A percentile compares a stretch with the other conserved stretches of the same genome.
Evolutionary conservation across 352 stramenopile species (phyloP).

Genomic region (Thraustochytrium striatum): DNA sequence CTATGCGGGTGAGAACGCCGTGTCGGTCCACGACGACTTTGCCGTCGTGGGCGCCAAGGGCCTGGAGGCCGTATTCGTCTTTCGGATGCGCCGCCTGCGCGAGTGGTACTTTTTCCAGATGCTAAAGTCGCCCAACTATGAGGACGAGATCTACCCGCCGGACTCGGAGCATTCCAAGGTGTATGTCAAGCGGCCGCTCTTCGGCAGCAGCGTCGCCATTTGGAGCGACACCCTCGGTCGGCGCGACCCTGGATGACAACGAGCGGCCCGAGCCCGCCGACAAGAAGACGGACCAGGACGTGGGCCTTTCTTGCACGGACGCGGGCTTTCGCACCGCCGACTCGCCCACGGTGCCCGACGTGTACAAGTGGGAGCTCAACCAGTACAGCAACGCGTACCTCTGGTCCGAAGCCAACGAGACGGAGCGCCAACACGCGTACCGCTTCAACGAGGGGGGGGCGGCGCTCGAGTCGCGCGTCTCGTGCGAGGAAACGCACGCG

Average conservation of each 20-base stretch:
- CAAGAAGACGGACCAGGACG: constrained; percentile 3
- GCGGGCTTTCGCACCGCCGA: not conserved
- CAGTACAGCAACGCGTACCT: constrained; percentile 25
- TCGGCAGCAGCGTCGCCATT: constrained; percentile 25
- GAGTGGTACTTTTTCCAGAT: constrained; percentile 50
- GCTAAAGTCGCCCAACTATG: constrained; percentile 29
- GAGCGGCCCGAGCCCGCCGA: constrained; percentile 2
- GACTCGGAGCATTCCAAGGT: constrained; percentile 35
- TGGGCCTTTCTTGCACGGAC: not conserved
- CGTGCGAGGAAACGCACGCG: constrained; percentile 26
- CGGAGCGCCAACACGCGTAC: not conserved
- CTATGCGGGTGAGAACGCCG: constrained; percentile 32
- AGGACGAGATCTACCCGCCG: constrained; percentile 15
- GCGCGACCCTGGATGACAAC: not conserved
- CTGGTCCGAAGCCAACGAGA: not conserved
- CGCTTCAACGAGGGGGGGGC: not conserved
- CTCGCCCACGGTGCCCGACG: not conserved
- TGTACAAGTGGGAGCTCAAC: constrained; percentile 25
- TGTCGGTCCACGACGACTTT: constrained; percentile 4
- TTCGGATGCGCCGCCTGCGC: not conserved
- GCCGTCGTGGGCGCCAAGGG: constrained; percentile 42
- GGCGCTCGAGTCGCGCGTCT: not conserved
- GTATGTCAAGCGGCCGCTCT: constrained; percentile 39
- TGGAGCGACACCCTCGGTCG: constrained; percentile 38
- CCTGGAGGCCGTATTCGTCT: constrained; percentile 46